Base-by-base conservation (phyloP, 768 basidiomycete genomes). In the Tulasnella calospora region DNA sequence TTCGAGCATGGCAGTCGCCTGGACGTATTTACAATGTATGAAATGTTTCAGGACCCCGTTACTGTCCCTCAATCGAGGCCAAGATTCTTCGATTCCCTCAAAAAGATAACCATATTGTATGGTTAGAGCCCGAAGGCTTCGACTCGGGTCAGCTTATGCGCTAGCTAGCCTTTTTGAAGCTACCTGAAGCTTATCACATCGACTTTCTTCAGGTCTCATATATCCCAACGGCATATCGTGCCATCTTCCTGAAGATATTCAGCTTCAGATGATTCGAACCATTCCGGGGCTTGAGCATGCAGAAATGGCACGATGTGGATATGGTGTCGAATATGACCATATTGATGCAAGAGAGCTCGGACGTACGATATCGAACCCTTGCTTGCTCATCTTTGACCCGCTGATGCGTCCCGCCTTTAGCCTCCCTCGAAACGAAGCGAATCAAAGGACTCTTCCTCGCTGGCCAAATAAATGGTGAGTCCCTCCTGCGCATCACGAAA, bases 311-410 rank as follows among this genome's bases (percentile, higher is more conserved):
- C 86, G 88, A 81, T 95, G 95, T 0, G 95, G 94, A 0, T 97
- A 96, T 84, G 95, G 95, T 2, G 94, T 97, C 41, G 94, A 97
- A 83, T 97, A 97, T 80, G 95, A 97, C 82, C 91, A 94, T 82
- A 87, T 97, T 15, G 94, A 97, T 85, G 92, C 95, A 12, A 86
- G 93, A 30, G 95, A 96, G 80, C 87, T 97, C 47, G 86, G 85
- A 40, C 85, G 94, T 94, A 80, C 80, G 10, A 33, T 57, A 41
- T 72, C 13, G 38, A 36, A 23, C 30, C 44, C 41, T 36, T 8
- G 30, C 35, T 21, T 15, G 17, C 21, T 19, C 8, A 33, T n/a
- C 4, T 27, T 41, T 36, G 9, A 44, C 72, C 35, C 21, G 17
- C 36, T 30, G 76, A 73, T 70, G 21, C 38, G 17, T 55, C 2